Evolutionary conservation across 2,329 filamentous ascomycete species (phyloP).

Genomic region (Xylaria sp.): DNA sequence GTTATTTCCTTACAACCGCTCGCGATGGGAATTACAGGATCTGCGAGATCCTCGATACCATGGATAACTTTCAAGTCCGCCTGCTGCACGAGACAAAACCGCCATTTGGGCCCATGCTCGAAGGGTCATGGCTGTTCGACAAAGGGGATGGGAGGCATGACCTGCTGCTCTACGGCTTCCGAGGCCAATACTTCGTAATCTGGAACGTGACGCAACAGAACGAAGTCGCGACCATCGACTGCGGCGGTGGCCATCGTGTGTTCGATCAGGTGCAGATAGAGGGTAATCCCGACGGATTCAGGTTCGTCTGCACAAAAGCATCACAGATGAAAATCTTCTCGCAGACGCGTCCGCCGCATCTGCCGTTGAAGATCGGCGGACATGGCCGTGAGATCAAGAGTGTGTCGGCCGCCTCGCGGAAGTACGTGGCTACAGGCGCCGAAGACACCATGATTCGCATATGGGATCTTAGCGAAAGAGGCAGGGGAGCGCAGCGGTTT

Average conservation of each 20-base stretch:
- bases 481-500: slow-evolving; percentile 37
- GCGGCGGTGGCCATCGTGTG: slow-evolving; percentile 83
- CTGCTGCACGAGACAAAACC: slow-evolving; percentile 75
- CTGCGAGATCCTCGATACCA: slow-evolving; percentile 55
- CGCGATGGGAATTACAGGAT: slow-evolving; percentile 81
- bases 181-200: slow-evolving; percentile 79
- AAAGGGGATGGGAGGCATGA: slow-evolving; percentile 54
- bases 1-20: slow-evolving; percentile 74
- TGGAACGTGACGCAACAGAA: slow-evolving; percentile 79
- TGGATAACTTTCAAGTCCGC: slow-evolving; percentile 47
- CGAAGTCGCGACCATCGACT: slow-evolving; percentile 78
- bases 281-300: slow-evolving; percentile 49
- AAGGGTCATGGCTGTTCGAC: slow-evolving; percentile 71
- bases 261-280: slow-evolving; percentile 64
- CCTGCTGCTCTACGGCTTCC: slow-evolving; percentile 83
- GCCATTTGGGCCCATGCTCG: slow-evolving; percentile 79
- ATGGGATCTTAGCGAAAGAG: slow-evolving; percentile 60
- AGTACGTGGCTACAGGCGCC: slow-evolving; percentile 71
- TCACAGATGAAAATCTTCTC: slow-evolving; percentile 62
- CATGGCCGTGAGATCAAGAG: slow-evolving; percentile 87
- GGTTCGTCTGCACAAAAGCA: slow-evolving; percentile 80
- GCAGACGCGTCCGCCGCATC: slow-evolving; percentile 51
- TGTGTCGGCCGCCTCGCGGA: slow-evolving; percentile 53
- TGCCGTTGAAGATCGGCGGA: slow-evolving; percentile 72
- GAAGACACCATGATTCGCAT: slow-evolving; percentile 82